Evolutionary conservation across 116 monocot genomes (phyloP).

Genomic region (Trichopus zeylanicus): DNA sequence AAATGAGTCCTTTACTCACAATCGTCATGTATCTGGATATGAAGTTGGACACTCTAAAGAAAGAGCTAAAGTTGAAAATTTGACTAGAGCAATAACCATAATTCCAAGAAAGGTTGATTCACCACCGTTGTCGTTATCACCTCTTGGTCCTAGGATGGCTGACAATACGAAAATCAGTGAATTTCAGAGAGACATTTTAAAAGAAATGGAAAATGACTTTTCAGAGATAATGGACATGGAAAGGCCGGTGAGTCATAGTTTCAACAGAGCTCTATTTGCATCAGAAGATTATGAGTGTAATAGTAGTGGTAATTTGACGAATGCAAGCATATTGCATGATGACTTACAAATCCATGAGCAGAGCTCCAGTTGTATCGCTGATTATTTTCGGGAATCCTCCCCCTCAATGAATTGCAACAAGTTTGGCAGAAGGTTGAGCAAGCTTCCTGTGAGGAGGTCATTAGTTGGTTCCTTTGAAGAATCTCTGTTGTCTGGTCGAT

Average conservation of each 20-base stretch:
- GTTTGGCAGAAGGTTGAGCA: slow-evolving; percentile 26
- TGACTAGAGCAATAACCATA: slow-evolving; percentile 8
- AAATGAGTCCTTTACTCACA: slow-evolving; percentile 10
- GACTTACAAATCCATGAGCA: slow-evolving; percentile 24
- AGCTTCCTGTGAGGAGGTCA: slow-evolving; percentile 61
- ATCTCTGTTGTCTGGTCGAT: slow-evolving; percentile 88
- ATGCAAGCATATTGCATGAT: slow-evolving; percentile 20
- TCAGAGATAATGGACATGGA: slow-evolving; percentile 11
- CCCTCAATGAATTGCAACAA: slow-evolving; percentile 25
- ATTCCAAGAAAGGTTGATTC: slow-evolving; percentile 47
- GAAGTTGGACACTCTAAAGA: slow-evolving; percentile 10
- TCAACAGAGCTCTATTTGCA: slow-evolving; percentile 3
- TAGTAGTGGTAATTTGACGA: slow-evolving; percentile 10
- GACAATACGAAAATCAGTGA: slow-evolving; percentile 43
- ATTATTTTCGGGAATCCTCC: slow-evolving; percentile 14
- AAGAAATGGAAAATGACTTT: slow-evolving; percentile 30
- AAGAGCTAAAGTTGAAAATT: slow-evolving; percentile 6
- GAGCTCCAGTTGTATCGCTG: not conserved
- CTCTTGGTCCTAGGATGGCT: slow-evolving; percentile 74
- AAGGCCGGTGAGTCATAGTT: slow-evolving; percentile 16
- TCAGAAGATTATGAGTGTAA: slow-evolving; percentile 26
- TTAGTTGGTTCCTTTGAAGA: slow-evolving; percentile 97
- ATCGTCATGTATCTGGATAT: slow-evolving; percentile 11
- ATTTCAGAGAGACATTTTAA: slow-evolving; percentile 16
- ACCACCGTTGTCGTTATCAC: slow-evolving; percentile 75